These are phyloP conservation scores for Termitomyces sp. DNA, from an alignment of 768 basidiomycete species.

Conservation along the genomic window DNA sequence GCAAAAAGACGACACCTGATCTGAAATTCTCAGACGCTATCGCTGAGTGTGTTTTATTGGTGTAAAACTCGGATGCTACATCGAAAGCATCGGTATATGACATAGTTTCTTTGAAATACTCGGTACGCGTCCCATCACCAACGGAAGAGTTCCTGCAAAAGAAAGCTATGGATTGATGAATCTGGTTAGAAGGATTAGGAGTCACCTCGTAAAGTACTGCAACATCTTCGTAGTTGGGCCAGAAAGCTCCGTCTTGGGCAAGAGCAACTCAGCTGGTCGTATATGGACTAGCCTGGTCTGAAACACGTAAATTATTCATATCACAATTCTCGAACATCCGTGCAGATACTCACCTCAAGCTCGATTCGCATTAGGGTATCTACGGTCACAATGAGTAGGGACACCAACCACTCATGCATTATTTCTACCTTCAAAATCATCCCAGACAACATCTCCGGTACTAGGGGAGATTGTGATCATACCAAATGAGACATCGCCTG, in stretches of 20 bases:
- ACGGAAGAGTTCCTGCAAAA: slow-evolving; percentile 28
- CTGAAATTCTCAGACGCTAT: slow-evolving; percentile 38
- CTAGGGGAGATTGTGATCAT: slow-evolving; percentile 78
- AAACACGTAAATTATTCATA: not conserved
- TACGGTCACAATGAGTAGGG: slow-evolving; percentile 19
- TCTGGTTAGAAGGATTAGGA: not conserved
- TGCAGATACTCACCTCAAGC: slow-evolving; percentile 57
- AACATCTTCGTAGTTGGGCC: slow-evolving; percentile 73
- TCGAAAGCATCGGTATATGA: slow-evolving; percentile 67
- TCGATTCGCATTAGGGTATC: slow-evolving; percentile 85
- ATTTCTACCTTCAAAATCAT: slow-evolving; percentile 74
- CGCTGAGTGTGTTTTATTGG: slow-evolving; percentile 35
- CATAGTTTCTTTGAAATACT: slow-evolving; percentile 50
- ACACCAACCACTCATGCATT: not conserved
- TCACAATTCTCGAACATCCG: not conserved
- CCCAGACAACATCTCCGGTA: slow-evolving; percentile 92
- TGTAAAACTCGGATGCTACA: slow-evolving; percentile 60
- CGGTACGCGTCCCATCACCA: slow-evolving; percentile 50
- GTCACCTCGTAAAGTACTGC: slow-evolving; percentile 59
- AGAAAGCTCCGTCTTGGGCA: slow-evolving; percentile 56
- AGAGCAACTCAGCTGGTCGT: slow-evolving; percentile 74
- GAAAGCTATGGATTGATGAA: slow-evolving; percentile 3
- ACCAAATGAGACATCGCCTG: slow-evolving; percentile 46
- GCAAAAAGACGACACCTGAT: slow-evolving; percentile 29
- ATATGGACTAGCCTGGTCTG: slow-evolving; percentile 87